Conservation (phyloP, 768 basidiomycete species). For the Tylopilus rubrobrunneus region DNA sequence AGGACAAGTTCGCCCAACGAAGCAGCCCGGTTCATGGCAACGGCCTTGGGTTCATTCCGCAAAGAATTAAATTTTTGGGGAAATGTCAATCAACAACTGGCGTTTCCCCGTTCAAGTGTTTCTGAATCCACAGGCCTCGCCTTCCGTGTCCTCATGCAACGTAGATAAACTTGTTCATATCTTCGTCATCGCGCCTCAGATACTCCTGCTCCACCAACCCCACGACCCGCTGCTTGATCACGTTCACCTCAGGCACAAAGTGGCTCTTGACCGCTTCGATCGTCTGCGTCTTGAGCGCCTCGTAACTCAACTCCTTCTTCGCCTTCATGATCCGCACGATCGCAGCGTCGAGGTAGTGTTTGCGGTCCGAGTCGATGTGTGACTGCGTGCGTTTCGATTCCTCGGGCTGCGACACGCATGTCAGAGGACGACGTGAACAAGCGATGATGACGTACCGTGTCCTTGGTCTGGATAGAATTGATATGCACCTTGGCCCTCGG, state of each 20-base stretch:
- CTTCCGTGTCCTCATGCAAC: conserved; percentile 49
- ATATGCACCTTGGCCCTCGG: conserved; percentile 79
- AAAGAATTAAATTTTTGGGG: too few species aligned
- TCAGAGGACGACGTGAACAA: neutral
- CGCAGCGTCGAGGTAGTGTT: conserved; percentile 84
- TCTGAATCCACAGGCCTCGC: too few species aligned
- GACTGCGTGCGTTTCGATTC: conserved; percentile 80
- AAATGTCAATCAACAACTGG: too few species aligned
- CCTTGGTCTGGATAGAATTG: conserved; percentile 93
- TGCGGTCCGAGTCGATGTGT: conserved; percentile 84
- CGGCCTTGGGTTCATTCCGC: too few species aligned
- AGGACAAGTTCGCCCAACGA: too few species aligned
- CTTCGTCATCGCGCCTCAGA: conserved; percentile 68
- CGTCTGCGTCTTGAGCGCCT: conserved; percentile 76
- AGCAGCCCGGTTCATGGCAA: too few species aligned
- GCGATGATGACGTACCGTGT: conserved; percentile 58
- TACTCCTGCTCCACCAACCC: conserved; percentile 85
- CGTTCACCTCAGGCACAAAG: conserved; percentile 79
- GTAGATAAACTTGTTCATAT: conserved; percentile 73
- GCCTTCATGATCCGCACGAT: conserved; percentile 98
- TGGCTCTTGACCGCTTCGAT: conserved; percentile 85
- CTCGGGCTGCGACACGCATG: conserved; percentile 53
- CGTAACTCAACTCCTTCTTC: conserved; percentile 76
- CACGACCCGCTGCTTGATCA: conserved; percentile 84
- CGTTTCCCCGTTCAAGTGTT: too few species aligned